phyloP scores from a whole-genome alignment of 2,329 filamentous ascomycete genomes.

The Fusarium sulawesiense region DNA sequence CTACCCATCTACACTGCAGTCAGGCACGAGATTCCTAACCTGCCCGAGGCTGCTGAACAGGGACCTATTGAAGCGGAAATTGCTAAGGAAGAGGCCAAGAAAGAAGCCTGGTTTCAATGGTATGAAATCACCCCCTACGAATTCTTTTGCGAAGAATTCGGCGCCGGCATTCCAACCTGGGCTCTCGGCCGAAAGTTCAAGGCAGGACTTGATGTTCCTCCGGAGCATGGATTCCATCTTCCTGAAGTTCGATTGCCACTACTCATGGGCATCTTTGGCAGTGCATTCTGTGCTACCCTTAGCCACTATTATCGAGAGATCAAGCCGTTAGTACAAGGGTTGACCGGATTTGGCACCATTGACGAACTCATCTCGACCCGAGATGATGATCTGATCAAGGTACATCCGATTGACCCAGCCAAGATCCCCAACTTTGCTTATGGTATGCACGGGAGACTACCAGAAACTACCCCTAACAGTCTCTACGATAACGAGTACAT shows the following conservation, averaged over 20 bases:
- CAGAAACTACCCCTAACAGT: conserved; percentile 80
- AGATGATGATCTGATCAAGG: conserved; percentile 86
- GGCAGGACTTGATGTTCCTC: conserved; percentile 65
- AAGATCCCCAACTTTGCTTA: conserved; percentile 90
- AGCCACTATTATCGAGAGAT: conserved; percentile 97
- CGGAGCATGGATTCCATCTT: conserved; percentile 74
- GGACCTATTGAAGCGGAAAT: conserved; percentile 46
- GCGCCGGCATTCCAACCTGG: conserved; percentile 94
- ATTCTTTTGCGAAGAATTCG: conserved; percentile 92
- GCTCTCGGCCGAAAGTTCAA: conserved; percentile 86
- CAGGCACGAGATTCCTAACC: conserved; percentile 88
- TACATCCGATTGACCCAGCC: conserved; percentile 94
- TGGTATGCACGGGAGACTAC: conserved; percentile 80
- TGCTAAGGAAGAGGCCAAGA: conserved; percentile 60
- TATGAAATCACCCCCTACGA: conserved; percentile 96
- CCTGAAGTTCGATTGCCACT: conserved; percentile 87
- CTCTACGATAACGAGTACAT: conserved; percentile 78
- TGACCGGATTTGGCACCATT: conserved; percentile 80
- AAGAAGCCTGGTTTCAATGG: conserved; percentile 96
- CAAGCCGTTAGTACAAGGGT: conserved; percentile 79
- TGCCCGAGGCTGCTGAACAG: conserved; percentile 53
- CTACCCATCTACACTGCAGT: conserved; percentile 96
- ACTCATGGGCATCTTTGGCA: conserved; percentile 94
- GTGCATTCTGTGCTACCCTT: conserved; percentile 93
- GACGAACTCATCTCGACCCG: conserved; percentile 86